Evolutionary conservation across 305 asterid genomes (phyloP), one percentile per base, ranked within the genome.

Genomic region (Fraxinus sp.): DNA sequence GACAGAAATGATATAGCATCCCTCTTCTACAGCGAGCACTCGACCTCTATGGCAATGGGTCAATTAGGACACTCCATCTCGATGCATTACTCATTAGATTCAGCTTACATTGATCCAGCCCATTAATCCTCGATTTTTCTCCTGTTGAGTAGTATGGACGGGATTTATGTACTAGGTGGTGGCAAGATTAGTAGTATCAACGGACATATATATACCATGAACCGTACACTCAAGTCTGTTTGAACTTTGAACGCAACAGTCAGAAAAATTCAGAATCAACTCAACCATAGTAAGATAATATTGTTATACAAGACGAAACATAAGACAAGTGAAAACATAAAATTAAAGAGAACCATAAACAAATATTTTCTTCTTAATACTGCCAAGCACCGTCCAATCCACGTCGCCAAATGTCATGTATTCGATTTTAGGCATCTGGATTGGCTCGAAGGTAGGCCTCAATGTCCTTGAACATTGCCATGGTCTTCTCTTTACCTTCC

Each of bases 401-500:
- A 22, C 32, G 6, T 62, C 1, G 14, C 32, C 30, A 20, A 22
- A 62, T 62, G 32, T 55, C 22, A 3, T 62, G 28, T 20, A 55
- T 24, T 28, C 14, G 5, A 46, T 24, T 16, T n/a, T 74, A 68
- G 22, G 62, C 79, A 78, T 66, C 81, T 33, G 24, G 64, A 13
- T 80, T 80, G 6, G 75, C 79, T 8, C 11, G 26, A 77, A 84
- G 84, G 75, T 84, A 84, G 16, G 86, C 78, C 37, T 84, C 83
- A 0, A 75, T 46, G 3, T 78, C 81, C 84, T 80, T 22, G 59
- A 86, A 62, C 79, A 89, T 9, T 2, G 59, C 85, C 10, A 43
- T 68, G 18, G 88, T 87, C 84, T 70, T 85, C 9, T 86, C 87
- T 81, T 86, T 89, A 26, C 81, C 88, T 9, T 41, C 86, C 85